Percentiles rank a stretch among this genome's conserved stretches.
Evolutionary conservation across 2,329 filamentous ascomycete species (phyloP).

Genomic region (Sporothrix curviconia): DNA sequence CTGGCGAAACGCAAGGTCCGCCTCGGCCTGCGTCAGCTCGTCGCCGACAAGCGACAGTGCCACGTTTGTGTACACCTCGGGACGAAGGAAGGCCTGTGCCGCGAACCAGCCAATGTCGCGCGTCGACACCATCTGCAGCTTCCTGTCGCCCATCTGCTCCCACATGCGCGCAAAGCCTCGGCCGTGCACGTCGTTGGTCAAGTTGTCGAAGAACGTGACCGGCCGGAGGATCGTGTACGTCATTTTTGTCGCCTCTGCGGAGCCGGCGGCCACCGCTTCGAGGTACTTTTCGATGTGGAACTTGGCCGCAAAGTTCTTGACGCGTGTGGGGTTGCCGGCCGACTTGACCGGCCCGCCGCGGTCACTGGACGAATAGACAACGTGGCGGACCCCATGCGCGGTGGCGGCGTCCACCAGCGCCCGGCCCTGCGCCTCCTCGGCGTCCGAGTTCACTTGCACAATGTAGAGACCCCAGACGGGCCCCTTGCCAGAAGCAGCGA

Average conservation of each 20-base stretch:
- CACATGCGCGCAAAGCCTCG: conserved; percentile 28
- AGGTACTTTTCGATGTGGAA: conserved; percentile 54
- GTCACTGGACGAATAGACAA: conserved; percentile 58
- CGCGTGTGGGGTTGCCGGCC: conserved; percentile 42
- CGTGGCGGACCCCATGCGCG: conserved; percentile 44
- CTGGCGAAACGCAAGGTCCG: conserved; percentile 26
- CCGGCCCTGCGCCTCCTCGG: conserved; percentile 46
- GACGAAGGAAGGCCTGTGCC: conserved; percentile 31
- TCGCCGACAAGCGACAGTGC: conserved; percentile 33
- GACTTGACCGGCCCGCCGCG: conserved; percentile 50
- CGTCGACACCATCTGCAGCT: conserved; percentile 33
- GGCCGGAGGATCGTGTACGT: conserved; percentile 35
- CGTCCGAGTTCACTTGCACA: conserved; percentile 40
- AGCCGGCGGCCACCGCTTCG: conserved; percentile 29
- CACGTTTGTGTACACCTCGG: conserved; percentile 22
- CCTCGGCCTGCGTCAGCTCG: conserved; percentile 30
- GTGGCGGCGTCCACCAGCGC: conserved; percentile 45
- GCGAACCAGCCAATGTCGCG: conserved; percentile 37
- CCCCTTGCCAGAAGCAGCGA: conserved; percentile 17
- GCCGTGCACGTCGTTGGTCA: conserved; percentile 25
- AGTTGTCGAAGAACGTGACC: conserved; percentile 35
- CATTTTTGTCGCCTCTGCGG: conserved; percentile 18
- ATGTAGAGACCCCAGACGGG: conserved; percentile 50
- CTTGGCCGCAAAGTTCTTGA: conserved; percentile 55
- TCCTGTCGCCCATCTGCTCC: conserved; percentile 25